Conservation (phyloP, 73 alveolate species). For the Paramecium pentaurelia region DNA sequence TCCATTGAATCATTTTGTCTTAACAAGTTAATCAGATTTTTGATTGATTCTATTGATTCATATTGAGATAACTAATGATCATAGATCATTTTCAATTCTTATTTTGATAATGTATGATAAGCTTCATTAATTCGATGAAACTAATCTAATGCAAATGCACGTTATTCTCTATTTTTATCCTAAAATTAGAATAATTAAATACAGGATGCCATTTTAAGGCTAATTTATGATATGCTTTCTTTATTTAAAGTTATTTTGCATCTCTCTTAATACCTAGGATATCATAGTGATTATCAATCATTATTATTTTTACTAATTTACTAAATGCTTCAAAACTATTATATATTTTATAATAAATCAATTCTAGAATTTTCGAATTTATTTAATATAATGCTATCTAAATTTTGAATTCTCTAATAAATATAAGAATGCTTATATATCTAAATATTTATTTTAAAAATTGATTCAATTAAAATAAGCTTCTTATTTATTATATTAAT, state of each 20-base stretch:
- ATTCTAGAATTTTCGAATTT: neutral
- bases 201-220: slow-evolving; percentile 53
- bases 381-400: neutral
- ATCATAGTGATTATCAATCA: slow-evolving; percentile 40
- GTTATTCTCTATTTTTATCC: slow-evolving; percentile 41
- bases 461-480: no score
- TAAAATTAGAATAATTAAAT: neutral
- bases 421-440: neutral
- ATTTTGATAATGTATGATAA: neutral
- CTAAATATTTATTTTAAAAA: no score
- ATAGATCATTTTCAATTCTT: neutral
- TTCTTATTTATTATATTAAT: neutral
- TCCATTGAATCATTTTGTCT: neutral
- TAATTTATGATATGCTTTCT: slow-evolving; percentile 29
- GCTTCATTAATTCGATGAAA: slow-evolving; percentile 20
- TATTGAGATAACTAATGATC: neutral
- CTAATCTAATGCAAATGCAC: neutral
- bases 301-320: neutral
- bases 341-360: neutral
- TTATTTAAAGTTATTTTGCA: neutral
- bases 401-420: neutral
- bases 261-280: slow-evolving; percentile 4
- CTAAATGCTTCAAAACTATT: neutral
- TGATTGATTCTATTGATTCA: neutral
- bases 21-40: neutral